Conservation (phyloP, 1,284 basidiomycete species). For the Cryptococcus amylolentus region DNA sequence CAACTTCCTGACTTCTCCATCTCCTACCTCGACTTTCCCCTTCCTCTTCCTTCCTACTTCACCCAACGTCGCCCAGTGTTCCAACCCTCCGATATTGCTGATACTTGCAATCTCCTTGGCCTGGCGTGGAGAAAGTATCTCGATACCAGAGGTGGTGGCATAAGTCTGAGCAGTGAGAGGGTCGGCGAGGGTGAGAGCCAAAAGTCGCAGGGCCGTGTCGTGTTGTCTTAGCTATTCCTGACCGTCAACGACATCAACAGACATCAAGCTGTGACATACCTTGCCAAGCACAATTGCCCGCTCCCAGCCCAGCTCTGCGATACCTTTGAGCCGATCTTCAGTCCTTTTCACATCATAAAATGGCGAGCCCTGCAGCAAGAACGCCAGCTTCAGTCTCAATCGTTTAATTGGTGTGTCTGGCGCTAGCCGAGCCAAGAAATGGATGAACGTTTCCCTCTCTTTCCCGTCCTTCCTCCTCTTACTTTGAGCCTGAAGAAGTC, state of each 20-base stretch:
- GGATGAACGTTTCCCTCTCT: constrained; percentile 22
- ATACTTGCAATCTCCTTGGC: constrained; percentile 51
- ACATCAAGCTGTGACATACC: constrained; percentile 51
- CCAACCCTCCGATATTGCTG: constrained; percentile 38
- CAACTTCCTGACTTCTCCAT: constrained; percentile 57
- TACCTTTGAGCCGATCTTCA: constrained; percentile 54
- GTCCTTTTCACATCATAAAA: constrained; percentile 61
- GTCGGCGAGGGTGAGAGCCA: constrained; percentile 70
- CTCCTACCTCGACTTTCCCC: constrained; percentile 53
- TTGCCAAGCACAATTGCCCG: constrained; percentile 76
- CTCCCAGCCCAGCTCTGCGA: constrained; percentile 61
- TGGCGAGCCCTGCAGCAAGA: constrained; percentile 72
- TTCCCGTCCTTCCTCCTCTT: not conserved
- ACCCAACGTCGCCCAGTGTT: constrained; percentile 58
- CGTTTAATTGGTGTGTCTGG: constrained; percentile 71
- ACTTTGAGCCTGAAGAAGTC: not conserved
- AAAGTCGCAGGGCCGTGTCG: constrained; percentile 61
- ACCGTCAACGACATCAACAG: not conserved
- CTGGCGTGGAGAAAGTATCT: constrained; percentile 63
- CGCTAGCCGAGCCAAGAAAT: constrained; percentile 46
- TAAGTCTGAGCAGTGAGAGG: constrained; percentile 73
- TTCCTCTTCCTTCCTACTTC: constrained; percentile 43
- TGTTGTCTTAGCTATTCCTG: constrained; percentile 61
- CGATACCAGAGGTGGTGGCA: constrained; percentile 64
- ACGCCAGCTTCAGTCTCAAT: constrained; percentile 65